These are phyloP conservation scores for Triticum monococcum DNA, from an alignment of 176 grass and related monocot genomes.

Conservation along the genomic window DNA sequence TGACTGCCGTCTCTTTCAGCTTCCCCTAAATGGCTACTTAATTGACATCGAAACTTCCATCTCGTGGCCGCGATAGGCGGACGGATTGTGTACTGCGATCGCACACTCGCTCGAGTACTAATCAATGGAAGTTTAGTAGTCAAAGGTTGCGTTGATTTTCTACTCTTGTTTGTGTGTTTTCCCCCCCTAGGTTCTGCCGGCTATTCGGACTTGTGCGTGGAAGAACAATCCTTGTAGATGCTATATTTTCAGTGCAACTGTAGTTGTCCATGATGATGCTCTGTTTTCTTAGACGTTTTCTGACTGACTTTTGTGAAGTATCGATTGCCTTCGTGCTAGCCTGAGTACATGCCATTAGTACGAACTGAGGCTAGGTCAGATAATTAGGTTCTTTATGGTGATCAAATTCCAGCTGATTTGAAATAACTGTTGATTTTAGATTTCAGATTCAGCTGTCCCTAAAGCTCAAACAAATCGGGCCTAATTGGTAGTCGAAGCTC, in stretches of 20 bases:
- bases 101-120: background rate
- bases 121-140: background rate
- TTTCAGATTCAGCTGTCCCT: too few species aligned
- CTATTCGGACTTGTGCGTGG: background rate
- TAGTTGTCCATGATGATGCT: background rate
- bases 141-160: constrained; percentile 1
- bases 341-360: background rate
- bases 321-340: constrained; percentile 12
- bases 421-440: too few species aligned
- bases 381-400: too few species aligned
- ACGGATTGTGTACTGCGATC: background rate
- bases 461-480: too few species aligned
- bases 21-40: constrained; percentile 18
- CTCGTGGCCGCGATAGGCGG: constrained; percentile 35
- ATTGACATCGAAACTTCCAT: background rate
- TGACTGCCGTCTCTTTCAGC: constrained; percentile 24
- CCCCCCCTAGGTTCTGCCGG: background rate
- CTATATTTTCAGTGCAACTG: background rate
- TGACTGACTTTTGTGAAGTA: constrained; percentile 15
- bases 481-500: too few species aligned
- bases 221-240: background rate
- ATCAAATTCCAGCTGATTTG: too few species aligned
- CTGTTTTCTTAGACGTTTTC: background rate
- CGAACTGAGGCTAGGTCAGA: too few species aligned
- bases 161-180: background rate